phyloP scores from a whole-genome alignment of 768 basidiomycete genomes.

The Mycena albidolilacea region DNA sequence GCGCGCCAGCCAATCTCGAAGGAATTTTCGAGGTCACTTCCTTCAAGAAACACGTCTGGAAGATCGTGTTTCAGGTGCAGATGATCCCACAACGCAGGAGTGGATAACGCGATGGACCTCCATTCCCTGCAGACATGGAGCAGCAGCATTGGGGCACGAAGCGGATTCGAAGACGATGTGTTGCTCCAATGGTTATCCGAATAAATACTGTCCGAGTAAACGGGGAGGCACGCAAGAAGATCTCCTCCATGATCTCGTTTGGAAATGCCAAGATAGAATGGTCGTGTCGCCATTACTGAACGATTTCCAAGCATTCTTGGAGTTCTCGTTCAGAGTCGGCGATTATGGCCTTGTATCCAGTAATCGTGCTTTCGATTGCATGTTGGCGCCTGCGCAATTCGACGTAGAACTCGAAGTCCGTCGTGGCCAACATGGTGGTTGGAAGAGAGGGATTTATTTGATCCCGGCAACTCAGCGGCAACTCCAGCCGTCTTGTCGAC shows the following conservation, averaged over 20 bases:
- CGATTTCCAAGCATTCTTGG: conserved; percentile 1
- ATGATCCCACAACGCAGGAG: not conserved
- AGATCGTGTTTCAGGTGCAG: not conserved
- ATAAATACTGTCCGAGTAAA: not conserved
- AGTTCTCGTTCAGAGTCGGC: not conserved
- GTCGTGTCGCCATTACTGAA: not conserved
- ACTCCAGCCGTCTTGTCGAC: too few species aligned
- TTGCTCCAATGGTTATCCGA: not conserved
- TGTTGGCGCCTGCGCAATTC: not conserved
- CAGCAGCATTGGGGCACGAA: conserved; percentile 1
- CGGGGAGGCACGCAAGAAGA: conserved; percentile 8
- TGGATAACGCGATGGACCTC: not conserved
- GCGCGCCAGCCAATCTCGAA: not conserved
- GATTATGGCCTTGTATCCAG: not conserved
- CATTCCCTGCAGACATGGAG: not conserved
- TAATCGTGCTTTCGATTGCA: not conserved
- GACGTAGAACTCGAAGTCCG: not conserved
- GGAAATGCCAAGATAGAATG: not conserved
- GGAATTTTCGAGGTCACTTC: not conserved
- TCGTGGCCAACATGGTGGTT: not conserved
- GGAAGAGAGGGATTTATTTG: not conserved
- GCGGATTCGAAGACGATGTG: not conserved
- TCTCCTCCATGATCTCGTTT: conserved; percentile 20
- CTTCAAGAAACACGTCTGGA: not conserved
- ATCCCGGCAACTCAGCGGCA: too few species aligned